Evolutionary conservation across 148 eudicot species (phyloP), one percentile per base, ranked within the genome.

Genomic region (Oxyria digyna): DNA sequence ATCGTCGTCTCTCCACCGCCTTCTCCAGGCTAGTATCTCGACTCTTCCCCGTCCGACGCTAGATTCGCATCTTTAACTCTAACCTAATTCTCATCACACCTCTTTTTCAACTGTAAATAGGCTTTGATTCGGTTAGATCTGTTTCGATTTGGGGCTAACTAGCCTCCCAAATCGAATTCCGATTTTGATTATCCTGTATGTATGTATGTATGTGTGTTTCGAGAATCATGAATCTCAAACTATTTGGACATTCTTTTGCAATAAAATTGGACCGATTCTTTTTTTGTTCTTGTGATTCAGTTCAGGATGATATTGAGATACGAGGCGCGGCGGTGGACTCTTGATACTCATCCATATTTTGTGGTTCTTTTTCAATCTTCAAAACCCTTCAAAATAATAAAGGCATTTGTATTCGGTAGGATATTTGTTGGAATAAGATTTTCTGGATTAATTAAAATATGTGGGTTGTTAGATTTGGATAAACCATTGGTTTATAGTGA

Each of bases 1-100:
- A 80, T 41, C 86, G 82, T 1, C 81, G 86, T 1, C 7, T 86
- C 5, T 79, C 80, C 18, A 35, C 65, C 23, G 85, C 84, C 59
- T 81, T 71, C 67, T 50, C 76, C 8, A 77, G 87, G 78, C 70
- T 85, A 42, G 52, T 82, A 62, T 59, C 65, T 29, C 65, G 65
- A 13, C 1, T 59, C 65, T 27, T 59, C 38, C 65, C 6, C 65
- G 11, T 6, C n/a, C 31, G 37, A 59, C 65, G 65, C 14, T 59
- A 59, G 65, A 59, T 59, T 6, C 65, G 29, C 10, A 29, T 4
- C 5, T 2, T 14, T 59, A 59, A 59, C 65, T 59, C 6, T 52
- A 21, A 21, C 62, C 62, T 24, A 23, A 52, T 24, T 11, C 62
- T 23, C 23, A 52, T 24, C 62, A 24, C 11, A 52, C 29, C 62